Evolutionary conservation across 2,329 filamentous ascomycete genomes (phyloP).

Genomic region (Blastomyces parvus): DNA sequence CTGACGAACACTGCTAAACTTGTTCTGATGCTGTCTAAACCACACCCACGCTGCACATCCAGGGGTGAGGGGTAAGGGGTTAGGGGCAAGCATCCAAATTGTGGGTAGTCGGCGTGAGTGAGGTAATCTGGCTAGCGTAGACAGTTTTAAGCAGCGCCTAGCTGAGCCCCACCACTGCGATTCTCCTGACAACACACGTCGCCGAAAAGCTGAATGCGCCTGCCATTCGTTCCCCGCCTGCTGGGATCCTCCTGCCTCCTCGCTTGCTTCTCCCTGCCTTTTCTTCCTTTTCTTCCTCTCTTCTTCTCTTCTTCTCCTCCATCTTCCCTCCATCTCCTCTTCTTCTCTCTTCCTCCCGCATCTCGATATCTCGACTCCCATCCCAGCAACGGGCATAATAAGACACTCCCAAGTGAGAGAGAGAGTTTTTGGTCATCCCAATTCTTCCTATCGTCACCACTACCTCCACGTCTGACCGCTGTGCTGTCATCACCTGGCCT

Average conservation of each 20-base stretch:
- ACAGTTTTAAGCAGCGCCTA: no score
- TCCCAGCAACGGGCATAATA: neutral
- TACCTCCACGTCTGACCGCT: neutral
- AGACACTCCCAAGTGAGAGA: neutral
- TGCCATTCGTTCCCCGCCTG: neutral
- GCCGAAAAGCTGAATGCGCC: no score
- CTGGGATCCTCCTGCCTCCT: neutral
- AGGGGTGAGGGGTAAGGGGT: no score
- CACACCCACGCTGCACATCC: no score
- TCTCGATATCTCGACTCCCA: constrained; percentile 1
- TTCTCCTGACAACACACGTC: no score
- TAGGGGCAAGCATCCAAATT: no score
- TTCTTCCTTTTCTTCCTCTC: constrained; percentile 23
- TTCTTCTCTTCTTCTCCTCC: constrained; percentile 17
- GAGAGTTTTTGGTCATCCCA: neutral
- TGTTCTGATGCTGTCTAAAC: no score
- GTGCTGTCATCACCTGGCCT: neutral
- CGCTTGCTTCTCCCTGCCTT: constrained; percentile 1
- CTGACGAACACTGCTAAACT: no score
- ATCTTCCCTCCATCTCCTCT: constrained; percentile 6
- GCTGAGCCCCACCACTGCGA: no score
- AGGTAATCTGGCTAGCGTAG: no score
- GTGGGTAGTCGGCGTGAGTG: no score
- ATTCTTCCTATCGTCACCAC: neutral
- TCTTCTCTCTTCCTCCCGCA: no score